Evolutionary conservation across 805 yeast species (phyloP).

Genomic region (Cephaloascus albidus): DNA sequence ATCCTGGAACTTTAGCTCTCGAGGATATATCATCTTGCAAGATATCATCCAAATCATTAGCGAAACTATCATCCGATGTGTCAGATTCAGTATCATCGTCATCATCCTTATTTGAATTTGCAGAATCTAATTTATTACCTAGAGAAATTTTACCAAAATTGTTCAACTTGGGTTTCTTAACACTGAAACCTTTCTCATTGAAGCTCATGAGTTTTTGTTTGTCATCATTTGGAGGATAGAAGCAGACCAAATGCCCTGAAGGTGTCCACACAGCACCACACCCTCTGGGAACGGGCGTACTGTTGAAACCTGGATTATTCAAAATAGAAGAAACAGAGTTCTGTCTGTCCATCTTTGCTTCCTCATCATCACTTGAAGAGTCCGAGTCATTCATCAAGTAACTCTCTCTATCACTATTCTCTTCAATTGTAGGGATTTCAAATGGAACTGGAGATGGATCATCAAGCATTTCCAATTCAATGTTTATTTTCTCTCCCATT

Average conservation of each 20-base stretch:
- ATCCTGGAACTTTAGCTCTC: constrained; percentile 44
- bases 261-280: constrained; percentile 89
- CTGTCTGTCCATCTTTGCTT: constrained; percentile 12
- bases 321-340: constrained; percentile 31
- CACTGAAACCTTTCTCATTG: constrained; percentile 45
- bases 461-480: constrained; percentile 30
- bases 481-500: constrained; percentile 68
- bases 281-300: constrained; percentile 86
- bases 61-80: constrained; percentile 48
- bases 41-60: constrained; percentile 63
- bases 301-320: constrained; percentile 39
- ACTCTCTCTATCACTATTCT: neutral
- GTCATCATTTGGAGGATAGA: constrained; percentile 54
- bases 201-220: constrained; percentile 36
- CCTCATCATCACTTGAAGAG: constrained; percentile 11
- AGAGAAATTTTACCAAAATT: constrained; percentile 11
- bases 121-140: constrained; percentile 10
- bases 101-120: constrained; percentile 4
- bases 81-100: constrained; percentile 11
- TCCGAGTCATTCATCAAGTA: neutral
- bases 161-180: constrained; percentile 7
- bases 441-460: constrained; percentile 7
- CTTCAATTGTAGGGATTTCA: constrained; percentile 2
- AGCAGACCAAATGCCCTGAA: constrained; percentile 72
- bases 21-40: constrained; percentile 45